phyloP scores from a whole-genome alignment of 1,284 basidiomycete genomes.

The Sphaerobolus stellatus region DNA sequence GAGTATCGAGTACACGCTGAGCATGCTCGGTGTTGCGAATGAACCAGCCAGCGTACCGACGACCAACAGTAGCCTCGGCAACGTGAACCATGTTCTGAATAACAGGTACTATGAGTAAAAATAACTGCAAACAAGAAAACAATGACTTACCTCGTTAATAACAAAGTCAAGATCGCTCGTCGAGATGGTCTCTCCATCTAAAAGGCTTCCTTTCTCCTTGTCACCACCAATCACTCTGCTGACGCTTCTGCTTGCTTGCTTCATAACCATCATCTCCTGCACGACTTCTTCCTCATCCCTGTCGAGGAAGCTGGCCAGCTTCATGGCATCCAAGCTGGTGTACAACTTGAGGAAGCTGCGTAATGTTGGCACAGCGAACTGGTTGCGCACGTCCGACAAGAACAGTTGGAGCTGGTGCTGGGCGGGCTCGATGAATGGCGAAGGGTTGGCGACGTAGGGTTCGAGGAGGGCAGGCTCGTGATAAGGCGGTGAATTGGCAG shows the following conservation, averaged over 20 bases:
- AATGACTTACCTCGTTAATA: conserved; percentile 78
- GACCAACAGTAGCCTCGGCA: conserved; percentile 88
- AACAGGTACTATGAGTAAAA: background rate
- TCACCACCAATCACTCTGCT: conserved; percentile 45
- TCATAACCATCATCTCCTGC: conserved; percentile 96
- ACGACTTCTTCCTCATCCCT: conserved; percentile 92
- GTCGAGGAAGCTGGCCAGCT: conserved; percentile 88
- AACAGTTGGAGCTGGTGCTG: conserved; percentile 85
- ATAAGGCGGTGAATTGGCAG: conserved; percentile 91
- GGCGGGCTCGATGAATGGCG: conserved; percentile 64
- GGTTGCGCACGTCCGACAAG: conserved; percentile 75
- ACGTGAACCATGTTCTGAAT: conserved; percentile 91
- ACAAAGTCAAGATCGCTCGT: conserved; percentile 95
- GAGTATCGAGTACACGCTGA: conserved; percentile 77
- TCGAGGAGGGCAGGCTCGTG: conserved; percentile 74
- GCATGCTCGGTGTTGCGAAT: conserved; percentile 92
- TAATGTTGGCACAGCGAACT: conserved; percentile 80
- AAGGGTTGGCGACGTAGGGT: conserved; percentile 46
- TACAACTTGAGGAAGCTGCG: conserved; percentile 94
- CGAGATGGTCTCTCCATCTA: conserved; percentile 85
- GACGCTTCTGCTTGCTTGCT: conserved; percentile 79
- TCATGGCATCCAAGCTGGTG: conserved; percentile 88
- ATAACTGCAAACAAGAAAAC: conserved; percentile 1
- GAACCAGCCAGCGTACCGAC: conserved; percentile 95
- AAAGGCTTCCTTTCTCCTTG: conserved; percentile 47